Percentiles rank a stretch among this genome's conserved stretches.
These are phyloP conservation scores for Coccomyxa subellipsoidea DNA, from an alignment of 163 green algal species.

Conservation along the genomic window DNA sequence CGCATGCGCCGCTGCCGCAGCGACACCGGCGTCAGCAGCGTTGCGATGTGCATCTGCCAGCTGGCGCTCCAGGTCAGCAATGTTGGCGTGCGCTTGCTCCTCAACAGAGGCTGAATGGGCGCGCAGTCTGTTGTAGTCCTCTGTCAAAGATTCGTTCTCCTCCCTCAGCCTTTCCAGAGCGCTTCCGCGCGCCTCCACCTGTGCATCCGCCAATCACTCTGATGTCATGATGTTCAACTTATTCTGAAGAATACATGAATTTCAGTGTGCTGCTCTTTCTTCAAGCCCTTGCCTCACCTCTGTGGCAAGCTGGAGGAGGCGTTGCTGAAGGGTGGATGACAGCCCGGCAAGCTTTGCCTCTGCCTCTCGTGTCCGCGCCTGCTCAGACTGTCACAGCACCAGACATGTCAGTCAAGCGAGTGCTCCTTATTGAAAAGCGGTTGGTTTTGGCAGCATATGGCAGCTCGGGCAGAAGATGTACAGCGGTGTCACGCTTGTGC, in stretches of 20 bases:
- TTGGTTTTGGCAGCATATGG: no score
- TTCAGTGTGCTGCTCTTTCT: not conserved
- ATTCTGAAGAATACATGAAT: no score
- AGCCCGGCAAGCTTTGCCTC: conserved; percentile 9
- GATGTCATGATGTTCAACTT: not conserved
- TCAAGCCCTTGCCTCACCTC: not conserved
- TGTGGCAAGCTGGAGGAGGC: not conserved
- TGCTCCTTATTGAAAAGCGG: no score
- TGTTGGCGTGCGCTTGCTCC: not conserved
- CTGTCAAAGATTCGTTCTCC: not conserved
- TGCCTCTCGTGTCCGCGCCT: not conserved
- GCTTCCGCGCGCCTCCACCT: conserved; percentile 10
- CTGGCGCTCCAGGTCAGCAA: not conserved
- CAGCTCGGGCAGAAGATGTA: no score
- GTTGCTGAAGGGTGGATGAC: not conserved
- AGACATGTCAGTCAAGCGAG: no score
- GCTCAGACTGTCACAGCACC: not conserved
- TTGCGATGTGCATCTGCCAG: not conserved
- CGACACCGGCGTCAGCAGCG: not conserved
- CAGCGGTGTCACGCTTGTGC: no score
- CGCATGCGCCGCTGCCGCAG: not conserved
- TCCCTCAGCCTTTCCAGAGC: not conserved
- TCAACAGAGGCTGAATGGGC: not conserved
- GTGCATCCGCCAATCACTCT: no score
- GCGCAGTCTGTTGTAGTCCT: not conserved